Conservation (phyloP, 352 stramenopile species). For the Pythium brassicae region DNA sequence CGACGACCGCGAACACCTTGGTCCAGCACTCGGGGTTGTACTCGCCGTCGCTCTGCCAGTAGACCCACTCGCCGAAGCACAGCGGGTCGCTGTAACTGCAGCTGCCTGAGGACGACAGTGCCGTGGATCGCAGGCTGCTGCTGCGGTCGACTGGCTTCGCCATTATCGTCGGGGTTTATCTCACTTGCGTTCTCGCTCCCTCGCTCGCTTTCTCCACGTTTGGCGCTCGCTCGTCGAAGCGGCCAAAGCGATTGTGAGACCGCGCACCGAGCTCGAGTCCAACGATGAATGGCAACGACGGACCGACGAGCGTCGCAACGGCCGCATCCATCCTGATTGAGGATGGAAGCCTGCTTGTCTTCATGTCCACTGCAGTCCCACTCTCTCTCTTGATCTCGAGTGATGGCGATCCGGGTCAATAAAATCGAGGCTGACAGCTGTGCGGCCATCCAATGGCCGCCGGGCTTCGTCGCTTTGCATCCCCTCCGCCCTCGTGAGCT, state of each 20-base stretch:
- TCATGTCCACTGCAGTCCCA: too few species aligned
- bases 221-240: not conserved
- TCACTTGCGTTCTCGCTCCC: too few species aligned
- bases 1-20: slow-evolving; percentile 41
- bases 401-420: too few species aligned
- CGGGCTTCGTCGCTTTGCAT: too few species aligned
- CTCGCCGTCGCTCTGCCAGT: slow-evolving; percentile 33
- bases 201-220: not conserved
- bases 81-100: not conserved
- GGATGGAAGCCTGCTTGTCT: too few species aligned
- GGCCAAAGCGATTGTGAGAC: slow-evolving; percentile 2
- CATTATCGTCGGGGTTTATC: not conserved
- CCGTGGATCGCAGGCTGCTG: slow-evolving; percentile 6
- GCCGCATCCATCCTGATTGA: too few species aligned
- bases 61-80: slow-evolving; percentile 37
- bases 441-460: too few species aligned
- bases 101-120: not conserved
- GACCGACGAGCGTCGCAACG: too few species aligned
- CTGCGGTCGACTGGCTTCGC: not conserved
- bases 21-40: slow-evolving; percentile 41
- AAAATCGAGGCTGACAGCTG: too few species aligned
- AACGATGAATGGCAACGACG: too few species aligned
- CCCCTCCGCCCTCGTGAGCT: too few species aligned
- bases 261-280: not conserved
- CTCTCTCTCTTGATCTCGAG: too few species aligned